A percentile compares a stretch with the other conserved stretches of the same genome.
These are phyloP conservation scores for Guadua angustifolia DNA, from an alignment of 176 grass and related monocot genomes.

Conservation along the genomic window DNA sequence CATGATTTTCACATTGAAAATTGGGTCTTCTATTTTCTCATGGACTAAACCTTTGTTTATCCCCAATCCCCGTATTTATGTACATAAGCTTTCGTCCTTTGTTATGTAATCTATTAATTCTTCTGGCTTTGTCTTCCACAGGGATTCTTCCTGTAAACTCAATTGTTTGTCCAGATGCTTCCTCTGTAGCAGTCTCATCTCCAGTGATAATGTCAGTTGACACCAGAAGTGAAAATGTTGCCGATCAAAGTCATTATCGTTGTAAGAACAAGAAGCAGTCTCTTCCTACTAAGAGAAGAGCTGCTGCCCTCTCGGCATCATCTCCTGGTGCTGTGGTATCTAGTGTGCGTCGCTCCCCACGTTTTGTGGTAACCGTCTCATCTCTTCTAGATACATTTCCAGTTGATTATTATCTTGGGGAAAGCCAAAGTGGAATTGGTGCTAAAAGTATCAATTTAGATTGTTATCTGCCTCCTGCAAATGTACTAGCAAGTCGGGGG, in stretches of 20 bases:
- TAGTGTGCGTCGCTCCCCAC: constrained; percentile 8
- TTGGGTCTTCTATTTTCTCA: neutral
- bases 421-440: neutral
- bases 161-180: constrained; percentile 37
- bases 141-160: constrained; percentile 40
- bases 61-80: neutral
- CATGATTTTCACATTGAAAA: neutral
- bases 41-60: neutral
- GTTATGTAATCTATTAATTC: neutral
- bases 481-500: neutral
- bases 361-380: constrained; percentile 51
- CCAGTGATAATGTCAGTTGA: constrained; percentile 43
- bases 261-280: constrained; percentile 43
- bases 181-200: constrained; percentile 47
- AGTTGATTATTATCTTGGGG: neutral
- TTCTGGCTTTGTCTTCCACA: constrained; percentile 2
- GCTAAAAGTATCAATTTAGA: neutral
- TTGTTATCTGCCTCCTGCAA: neutral
- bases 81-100: neutral
- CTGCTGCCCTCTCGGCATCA: neutral
- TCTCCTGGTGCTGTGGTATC: constrained; percentile 34
- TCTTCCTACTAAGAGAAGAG: constrained; percentile 54
- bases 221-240: constrained; percentile 37
- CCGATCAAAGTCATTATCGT: constrained; percentile 8
- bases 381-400: constrained; percentile 18